Evolutionary conservation across 2,329 filamentous ascomycete genomes (phyloP).

Genomic region (Nakataea oryzae): DNA sequence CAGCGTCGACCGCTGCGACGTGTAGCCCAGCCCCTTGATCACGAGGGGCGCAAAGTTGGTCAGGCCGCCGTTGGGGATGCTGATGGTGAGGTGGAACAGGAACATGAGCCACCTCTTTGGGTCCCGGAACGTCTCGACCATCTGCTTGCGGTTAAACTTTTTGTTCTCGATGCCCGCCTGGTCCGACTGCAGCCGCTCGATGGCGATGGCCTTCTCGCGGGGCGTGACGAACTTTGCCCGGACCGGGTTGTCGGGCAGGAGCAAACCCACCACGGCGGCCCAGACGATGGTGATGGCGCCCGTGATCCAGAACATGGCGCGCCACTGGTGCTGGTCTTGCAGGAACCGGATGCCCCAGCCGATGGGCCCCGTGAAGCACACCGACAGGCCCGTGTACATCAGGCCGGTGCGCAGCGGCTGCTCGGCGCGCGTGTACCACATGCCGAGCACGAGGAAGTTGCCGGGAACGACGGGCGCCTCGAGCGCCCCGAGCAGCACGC

Average conservation of each 20-base stretch:
- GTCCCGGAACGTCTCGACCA: conserved; percentile 10
- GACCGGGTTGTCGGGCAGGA: conserved; percentile 24
- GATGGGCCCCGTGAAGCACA: not conserved
- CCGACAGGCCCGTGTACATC: not conserved
- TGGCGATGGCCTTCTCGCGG: conserved; percentile 16
- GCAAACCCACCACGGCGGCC: conserved; percentile 14
- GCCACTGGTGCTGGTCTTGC: not conserved
- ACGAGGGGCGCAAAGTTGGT: conserved; percentile 10
- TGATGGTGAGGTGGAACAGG: conserved; percentile 9
- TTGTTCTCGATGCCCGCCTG: conserved; percentile 21
- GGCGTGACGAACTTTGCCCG: conserved; percentile 20
- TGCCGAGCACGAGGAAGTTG: conserved; percentile 19
- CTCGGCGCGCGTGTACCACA: conserved; percentile 19
- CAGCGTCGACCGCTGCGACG: conserved; percentile 3
- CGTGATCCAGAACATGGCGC: conserved; percentile 17
- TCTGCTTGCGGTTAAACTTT: conserved; percentile 9
- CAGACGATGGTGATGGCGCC: conserved; percentile 19
- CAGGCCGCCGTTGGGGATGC: conserved; percentile 12
- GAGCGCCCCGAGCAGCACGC: conserved; percentile 18
- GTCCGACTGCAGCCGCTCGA: conserved; percentile 23
- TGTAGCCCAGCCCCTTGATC: conserved; percentile 10
- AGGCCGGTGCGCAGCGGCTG: conserved; percentile 15
- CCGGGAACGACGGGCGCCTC: conserved; percentile 18
- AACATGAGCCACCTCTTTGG: conserved; percentile 13
- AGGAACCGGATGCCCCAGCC: not conserved